phyloP scores from a whole-genome alignment of 441 rosid species.

The Gossypium lobatum region DNA sequence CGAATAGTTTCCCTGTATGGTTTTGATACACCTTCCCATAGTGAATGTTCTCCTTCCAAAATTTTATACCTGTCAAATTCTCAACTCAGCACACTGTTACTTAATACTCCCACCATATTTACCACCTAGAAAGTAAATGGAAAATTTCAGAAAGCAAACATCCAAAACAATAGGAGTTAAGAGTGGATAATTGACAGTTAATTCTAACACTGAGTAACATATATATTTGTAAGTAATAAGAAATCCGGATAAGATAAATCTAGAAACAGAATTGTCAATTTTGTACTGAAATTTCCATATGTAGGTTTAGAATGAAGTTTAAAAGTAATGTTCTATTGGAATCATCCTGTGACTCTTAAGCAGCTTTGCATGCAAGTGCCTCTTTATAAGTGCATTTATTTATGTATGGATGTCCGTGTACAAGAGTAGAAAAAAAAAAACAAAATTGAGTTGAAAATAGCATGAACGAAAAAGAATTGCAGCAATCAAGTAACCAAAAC shows the following conservation, averaged over 20 bases:
- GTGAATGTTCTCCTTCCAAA: slow-evolving; percentile 66
- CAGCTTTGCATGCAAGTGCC: background rate
- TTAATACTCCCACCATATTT: slow-evolving; percentile 25
- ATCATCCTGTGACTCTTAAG: background rate
- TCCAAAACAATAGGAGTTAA: background rate
- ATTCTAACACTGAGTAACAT: background rate
- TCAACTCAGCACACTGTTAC: slow-evolving; percentile 30
- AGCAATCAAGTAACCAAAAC: background rate
- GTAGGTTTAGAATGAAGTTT: background rate
- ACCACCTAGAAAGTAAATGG: slow-evolving; percentile 28
- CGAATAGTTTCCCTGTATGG: slow-evolving; percentile 89
- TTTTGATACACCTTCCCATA: slow-evolving; percentile 84
- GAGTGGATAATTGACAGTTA: background rate
- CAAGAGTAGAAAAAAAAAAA: background rate
- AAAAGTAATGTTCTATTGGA: background rate
- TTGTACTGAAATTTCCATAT: background rate
- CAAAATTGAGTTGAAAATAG: background rate
- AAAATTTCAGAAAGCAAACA: slow-evolving; percentile 7
- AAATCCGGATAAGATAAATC: background rate
- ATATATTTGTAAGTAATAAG: background rate
- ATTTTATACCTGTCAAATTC: slow-evolving; percentile 71
- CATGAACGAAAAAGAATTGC: background rate
- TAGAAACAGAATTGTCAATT: background rate
- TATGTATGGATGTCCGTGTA: background rate
- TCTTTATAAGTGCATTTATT: background rate